Conservation (phyloP, 1,139 yeast genomes). For the Taphrina pruni region DNA sequence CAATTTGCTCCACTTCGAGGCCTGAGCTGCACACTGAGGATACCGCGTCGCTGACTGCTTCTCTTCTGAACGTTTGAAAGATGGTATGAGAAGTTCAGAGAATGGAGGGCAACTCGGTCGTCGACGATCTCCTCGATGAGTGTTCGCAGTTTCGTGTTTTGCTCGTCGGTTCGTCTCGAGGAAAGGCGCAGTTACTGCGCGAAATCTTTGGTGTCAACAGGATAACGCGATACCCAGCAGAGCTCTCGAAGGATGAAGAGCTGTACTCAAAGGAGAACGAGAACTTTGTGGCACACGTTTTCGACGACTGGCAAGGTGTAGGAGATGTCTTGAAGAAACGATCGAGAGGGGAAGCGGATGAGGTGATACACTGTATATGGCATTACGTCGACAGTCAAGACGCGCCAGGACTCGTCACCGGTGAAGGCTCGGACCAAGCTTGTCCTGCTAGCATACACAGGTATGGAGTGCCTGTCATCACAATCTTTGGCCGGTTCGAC, state of each 20-base stretch:
- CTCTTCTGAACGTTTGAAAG: too few relatives aligned
- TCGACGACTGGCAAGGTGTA: slow-evolving; percentile 31
- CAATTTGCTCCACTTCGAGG: neutral
- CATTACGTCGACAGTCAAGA: slow-evolving; percentile 37
- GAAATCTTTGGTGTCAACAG: slow-evolving; percentile 38
- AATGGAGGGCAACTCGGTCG: slow-evolving; percentile 24
- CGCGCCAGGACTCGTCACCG: slow-evolving; percentile 7
- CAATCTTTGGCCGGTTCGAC: slow-evolving; percentile 36
- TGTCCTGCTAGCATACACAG: slow-evolving; percentile 22
- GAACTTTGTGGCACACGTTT: slow-evolving; percentile 35
- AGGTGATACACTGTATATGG: slow-evolving; percentile 37
- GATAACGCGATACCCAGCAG: slow-evolving; percentile 37
- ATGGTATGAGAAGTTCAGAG: neutral
- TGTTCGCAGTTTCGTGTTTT: slow-evolving; percentile 34
- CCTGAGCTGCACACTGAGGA: too few relatives aligned
- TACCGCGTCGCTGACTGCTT: too few relatives aligned
- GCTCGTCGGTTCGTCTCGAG: slow-evolving; percentile 36
- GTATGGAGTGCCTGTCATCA: slow-evolving; percentile 27
- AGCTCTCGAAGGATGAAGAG: slow-evolving; percentile 37
- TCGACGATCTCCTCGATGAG: slow-evolving; percentile 36
- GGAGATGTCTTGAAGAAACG: slow-evolving; percentile 26
- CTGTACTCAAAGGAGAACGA: slow-evolving; percentile 37
- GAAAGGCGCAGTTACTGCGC: slow-evolving; percentile 38
- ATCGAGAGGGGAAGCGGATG: slow-evolving; percentile 25
- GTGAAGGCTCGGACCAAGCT: slow-evolving; percentile 6